A percentile compares a stretch with the other conserved stretches of the same genome.
These are phyloP conservation scores for Euphorbia schlechtendalii DNA, from an alignment of 441 rosid species.

Conservation along the genomic window DNA sequence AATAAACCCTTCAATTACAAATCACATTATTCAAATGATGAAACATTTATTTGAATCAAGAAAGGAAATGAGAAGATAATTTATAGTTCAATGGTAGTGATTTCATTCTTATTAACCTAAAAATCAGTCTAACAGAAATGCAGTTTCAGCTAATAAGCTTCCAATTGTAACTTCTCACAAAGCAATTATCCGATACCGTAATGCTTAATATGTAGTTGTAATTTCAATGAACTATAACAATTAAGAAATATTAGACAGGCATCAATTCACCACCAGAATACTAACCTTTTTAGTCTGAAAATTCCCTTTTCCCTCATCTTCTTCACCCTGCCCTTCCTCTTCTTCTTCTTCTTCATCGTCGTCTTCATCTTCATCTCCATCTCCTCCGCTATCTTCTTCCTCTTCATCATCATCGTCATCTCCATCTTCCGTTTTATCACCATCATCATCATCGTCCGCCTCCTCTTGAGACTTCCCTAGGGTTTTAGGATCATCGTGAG, in stretches of 20 bases:
- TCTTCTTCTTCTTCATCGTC: constrained; percentile 5
- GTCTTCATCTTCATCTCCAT: constrained; percentile 22
- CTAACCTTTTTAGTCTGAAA: constrained; percentile 85
- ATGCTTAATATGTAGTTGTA: background rate
- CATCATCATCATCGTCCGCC: constrained; percentile 23
- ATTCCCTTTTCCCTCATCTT: constrained; percentile 19
- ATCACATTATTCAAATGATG: background rate
- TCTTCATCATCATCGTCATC: constrained; percentile 25
- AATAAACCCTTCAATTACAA: background rate
- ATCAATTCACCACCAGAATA: background rate
- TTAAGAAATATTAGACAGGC: background rate
- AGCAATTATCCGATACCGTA: background rate
- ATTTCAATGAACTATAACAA: background rate
- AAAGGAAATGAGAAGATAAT: background rate
- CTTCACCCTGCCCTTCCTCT: constrained; percentile 12
- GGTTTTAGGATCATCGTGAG: constrained; percentile 29
- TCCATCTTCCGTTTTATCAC: constrained; percentile 30
- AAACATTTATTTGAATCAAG: background rate
- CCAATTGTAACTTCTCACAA: background rate
- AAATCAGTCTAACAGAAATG: background rate
- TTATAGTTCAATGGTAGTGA: too few relatives aligned
- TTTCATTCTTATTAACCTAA: too few relatives aligned
- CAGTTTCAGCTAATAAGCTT: background rate
- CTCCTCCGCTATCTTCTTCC: constrained; percentile 15
- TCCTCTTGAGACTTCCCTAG: constrained; percentile 19